Percentiles rank a stretch among this genome's conserved stretches.
These are phyloP conservation scores for Xerocomus amazonicus DNA, from an alignment of 1,284 basidiomycete species.

Conservation along the genomic window DNA sequence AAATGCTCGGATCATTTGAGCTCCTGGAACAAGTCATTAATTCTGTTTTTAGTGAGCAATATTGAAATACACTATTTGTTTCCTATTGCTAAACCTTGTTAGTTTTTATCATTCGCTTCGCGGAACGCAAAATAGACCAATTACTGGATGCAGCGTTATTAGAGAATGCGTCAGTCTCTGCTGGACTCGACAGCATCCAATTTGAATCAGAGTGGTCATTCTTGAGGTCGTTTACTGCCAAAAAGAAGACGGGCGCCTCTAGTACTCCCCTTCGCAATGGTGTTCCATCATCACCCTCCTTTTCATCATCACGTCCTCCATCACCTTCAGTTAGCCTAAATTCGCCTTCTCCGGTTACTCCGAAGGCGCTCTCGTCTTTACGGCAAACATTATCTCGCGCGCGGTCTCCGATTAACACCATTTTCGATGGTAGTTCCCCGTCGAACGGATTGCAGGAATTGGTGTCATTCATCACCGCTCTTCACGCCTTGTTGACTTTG, in stretches of 20 bases:
- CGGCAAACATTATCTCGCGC: slow-evolving; percentile 56
- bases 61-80: neutral
- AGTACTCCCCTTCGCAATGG: slow-evolving; percentile 37
- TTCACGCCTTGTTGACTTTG: slow-evolving; percentile 80
- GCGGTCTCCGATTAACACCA: slow-evolving; percentile 43
- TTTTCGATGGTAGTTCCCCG: slow-evolving; percentile 49
- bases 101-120: slow-evolving; percentile 95
- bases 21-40: slow-evolving; percentile 88
- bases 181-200: slow-evolving; percentile 78
- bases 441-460: slow-evolving; percentile 62
- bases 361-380: slow-evolving; percentile 59
- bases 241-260: slow-evolving; percentile 54
- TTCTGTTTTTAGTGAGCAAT: slow-evolving; percentile 81
- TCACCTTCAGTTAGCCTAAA: slow-evolving; percentile 45
- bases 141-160: slow-evolving; percentile 82
- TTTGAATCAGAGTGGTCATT: slow-evolving; percentile 98
- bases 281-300: slow-evolving; percentile 36
- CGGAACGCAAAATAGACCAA: slow-evolving; percentile 85
- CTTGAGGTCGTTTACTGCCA: slow-evolving; percentile 69
- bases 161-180: slow-evolving; percentile 78
- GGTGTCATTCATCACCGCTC: slow-evolving; percentile 81
- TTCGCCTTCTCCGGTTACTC: slow-evolving; percentile 38
- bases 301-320: slow-evolving; percentile 44
- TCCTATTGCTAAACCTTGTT: slow-evolving; percentile 8
- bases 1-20: slow-evolving; percentile 75